Conservation (phyloP, 768 basidiomycete genomes). For the Sarcodon sp. region DNA sequence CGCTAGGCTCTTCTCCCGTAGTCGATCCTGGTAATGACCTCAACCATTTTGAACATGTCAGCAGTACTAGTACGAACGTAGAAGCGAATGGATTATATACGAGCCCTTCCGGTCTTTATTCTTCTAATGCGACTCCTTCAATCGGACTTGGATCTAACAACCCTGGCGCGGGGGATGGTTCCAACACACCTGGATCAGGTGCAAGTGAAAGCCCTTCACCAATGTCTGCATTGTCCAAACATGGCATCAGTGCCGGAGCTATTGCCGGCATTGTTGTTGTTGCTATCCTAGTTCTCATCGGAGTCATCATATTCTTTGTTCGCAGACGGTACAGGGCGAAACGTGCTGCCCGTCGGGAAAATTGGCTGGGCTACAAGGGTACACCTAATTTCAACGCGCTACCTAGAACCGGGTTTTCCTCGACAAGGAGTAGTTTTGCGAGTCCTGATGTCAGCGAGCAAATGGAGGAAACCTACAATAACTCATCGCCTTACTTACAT, state of each 20-base stretch:
- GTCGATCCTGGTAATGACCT: neutral
- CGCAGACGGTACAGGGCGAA: slow-evolving; percentile 31
- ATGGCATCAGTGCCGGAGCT: slow-evolving; percentile 3
- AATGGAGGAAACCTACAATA: no score
- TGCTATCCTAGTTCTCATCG: slow-evolving; percentile 27
- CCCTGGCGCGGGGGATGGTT: neutral
- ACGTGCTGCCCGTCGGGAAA: slow-evolving; percentile 27
- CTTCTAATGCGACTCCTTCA: neutral
- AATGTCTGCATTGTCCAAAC: neutral
- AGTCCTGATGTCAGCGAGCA: slow-evolving; percentile 1
- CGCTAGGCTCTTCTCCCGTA: neutral
- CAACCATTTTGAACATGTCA: no score
- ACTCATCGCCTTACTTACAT: no score
- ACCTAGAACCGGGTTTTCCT: neutral
- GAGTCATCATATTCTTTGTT: slow-evolving; percentile 25
- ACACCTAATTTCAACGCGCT: neutral
- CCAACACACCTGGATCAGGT: no score
- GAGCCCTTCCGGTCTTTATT: neutral
- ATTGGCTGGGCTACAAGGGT: slow-evolving; percentile 27
- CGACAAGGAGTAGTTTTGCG: slow-evolving; percentile 5
- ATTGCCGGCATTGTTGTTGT: slow-evolving; percentile 27
- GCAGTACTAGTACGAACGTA: neutral
- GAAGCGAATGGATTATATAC: neutral
- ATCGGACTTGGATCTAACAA: neutral
- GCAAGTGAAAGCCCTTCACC: no score